Evolutionary conservation across 495 filamentous ascomycete species (phyloP), one percentile per base, ranked within the genome.

Genomic region (Poronia punctata): DNA sequence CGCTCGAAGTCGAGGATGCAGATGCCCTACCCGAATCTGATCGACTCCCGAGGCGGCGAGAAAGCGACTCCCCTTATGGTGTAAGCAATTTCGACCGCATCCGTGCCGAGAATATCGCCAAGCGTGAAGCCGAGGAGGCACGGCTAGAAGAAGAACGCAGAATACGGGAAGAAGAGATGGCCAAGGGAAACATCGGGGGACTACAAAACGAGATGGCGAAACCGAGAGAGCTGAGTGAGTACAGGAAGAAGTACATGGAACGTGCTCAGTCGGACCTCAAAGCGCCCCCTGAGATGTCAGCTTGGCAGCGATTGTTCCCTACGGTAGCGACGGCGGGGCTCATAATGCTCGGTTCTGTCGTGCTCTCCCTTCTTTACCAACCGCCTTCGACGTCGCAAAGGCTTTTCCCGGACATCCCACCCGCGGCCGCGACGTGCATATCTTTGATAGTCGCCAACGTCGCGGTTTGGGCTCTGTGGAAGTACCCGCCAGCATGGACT

Each of bases 341-440:
- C 18, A 54, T 78, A 5, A 25, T 80, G 3, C 66, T 61, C 5
- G 59, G 73, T 15, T 76, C 67, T 48, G 66, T 71, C 23, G 56
- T 63, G 14, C 79, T 80, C 43, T 73, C 79, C 11, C 47, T 65
- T 20, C 66, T 70, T 38, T 94, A 93, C 53, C 68, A 64, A 27
- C 74, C 84, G 14, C 82, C 85, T 0, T 58, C 60, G 20, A 63
- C 59, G 14, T 60, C 68, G 5, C 64, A 71, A 16, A 72, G 88
- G 36, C 48, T 90, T 32, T 88, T 73, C 55, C 85, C 86, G 0
- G 77, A 83, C 48, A 62, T 86, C 2, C 83, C 88, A 2, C 84
- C 84, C 1, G 78, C 90, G 3, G 78, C 82, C 2, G 86, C 89
- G 19, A 96, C 93, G 7, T 65, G 87, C 8, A 57, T 75, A 32